These are phyloP conservation scores for Cenchrus purpureus DNA, from an alignment of 176 grass and related monocot species.

Conservation along the genomic window DNA sequence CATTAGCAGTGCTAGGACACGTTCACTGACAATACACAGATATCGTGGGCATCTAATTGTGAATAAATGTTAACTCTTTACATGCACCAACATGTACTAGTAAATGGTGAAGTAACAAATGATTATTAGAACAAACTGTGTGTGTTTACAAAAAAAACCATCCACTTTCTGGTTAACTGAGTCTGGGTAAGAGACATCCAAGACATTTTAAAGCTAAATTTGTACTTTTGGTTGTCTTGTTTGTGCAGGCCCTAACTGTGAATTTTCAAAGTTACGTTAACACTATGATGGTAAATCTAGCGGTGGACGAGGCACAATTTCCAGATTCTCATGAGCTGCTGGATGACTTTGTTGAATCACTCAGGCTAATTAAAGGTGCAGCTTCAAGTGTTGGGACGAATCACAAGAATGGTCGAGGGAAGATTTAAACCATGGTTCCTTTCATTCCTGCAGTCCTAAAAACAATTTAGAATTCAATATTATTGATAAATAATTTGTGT, in stretches of 20 bases:
- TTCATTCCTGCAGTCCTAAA: conserved; percentile 5
- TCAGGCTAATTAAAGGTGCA: conserved; percentile 68
- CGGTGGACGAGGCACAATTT: conserved; percentile 74
- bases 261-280: conserved; percentile 92
- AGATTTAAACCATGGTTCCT: conserved; percentile 3
- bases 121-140: background rate
- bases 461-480: conserved; percentile 36
- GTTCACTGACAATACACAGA: background rate
- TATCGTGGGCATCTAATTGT: background rate
- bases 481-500: conserved; percentile 14
- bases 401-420: conserved; percentile 40
- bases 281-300: conserved; percentile 79
- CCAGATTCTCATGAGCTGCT: conserved; percentile 69
- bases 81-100: background rate
- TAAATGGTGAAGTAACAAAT: conserved; percentile 10
- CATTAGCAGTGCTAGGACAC: background rate
- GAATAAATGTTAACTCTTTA: background rate
- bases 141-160: background rate
- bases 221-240: conserved; percentile 28
- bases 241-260: conserved; percentile 72
- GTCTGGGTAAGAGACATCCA: background rate
- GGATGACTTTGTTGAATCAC: conserved; percentile 79
- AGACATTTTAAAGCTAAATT: conserved; percentile 7
- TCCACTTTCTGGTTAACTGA: background rate
- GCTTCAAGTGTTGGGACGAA: conserved; percentile 44